These are phyloP conservation scores for Pythium chondricola DNA, from an alignment of 352 stramenopile genomes.

Conservation along the genomic window DNA sequence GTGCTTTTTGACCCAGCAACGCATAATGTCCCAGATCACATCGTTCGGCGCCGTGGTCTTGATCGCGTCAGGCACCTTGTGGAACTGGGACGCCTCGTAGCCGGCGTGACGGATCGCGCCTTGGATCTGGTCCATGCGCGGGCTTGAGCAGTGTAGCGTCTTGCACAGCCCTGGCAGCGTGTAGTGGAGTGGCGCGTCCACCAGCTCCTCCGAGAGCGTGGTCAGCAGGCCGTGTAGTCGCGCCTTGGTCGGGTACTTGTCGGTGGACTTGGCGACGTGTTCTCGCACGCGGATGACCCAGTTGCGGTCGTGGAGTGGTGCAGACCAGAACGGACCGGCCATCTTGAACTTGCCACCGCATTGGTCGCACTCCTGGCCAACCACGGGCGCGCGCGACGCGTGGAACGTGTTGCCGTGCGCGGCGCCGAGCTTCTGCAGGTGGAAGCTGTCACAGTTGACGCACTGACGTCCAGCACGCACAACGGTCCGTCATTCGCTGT, in stretches of 20 bases:
- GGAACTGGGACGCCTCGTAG: constrained; percentile 96
- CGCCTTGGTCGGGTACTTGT: constrained; percentile 89
- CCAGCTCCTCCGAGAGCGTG: constrained; percentile 93
- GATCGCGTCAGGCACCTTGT: constrained; percentile 97
- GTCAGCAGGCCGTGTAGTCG: constrained; percentile 94
- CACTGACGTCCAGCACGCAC: constrained; percentile 51
- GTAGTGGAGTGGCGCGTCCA: constrained; percentile 96
- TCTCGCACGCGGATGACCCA: constrained; percentile 82
- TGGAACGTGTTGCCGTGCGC: constrained; percentile 84
- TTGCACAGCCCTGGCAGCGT: constrained; percentile 91
- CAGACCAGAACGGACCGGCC: constrained; percentile 96
- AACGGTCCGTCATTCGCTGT: constrained; percentile 13
- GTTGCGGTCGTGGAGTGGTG: constrained; percentile 93
- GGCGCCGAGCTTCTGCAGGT: constrained; percentile 91
- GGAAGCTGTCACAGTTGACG: constrained; percentile 96
- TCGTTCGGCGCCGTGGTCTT: constrained; percentile 98
- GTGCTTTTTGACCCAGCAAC: constrained; percentile 94
- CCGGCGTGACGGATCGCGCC: constrained; percentile 94
- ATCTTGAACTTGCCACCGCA: constrained; percentile 86
- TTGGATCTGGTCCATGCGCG: constrained; percentile 92
- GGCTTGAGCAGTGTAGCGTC: constrained; percentile 90
- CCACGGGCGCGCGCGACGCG: constrained; percentile 64
- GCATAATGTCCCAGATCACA: constrained; percentile 98
- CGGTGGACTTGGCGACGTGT: constrained; percentile 65
- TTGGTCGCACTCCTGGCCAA: constrained; percentile 70